phyloP scores from a whole-genome alignment of 768 basidiomycete genomes.

The Chlorophyllum brunneum region DNA sequence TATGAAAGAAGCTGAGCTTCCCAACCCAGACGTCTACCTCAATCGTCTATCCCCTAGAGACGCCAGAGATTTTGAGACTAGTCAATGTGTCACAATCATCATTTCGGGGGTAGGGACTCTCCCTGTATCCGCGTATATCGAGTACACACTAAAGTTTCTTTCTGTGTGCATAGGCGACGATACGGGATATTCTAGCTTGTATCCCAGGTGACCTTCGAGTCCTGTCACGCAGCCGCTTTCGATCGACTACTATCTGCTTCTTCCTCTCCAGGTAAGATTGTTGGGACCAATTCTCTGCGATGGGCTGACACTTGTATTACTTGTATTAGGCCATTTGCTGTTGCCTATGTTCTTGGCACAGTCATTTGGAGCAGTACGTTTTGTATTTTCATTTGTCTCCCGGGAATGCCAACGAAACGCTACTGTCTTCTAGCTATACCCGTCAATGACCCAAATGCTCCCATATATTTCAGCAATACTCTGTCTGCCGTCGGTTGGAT shows the following conservation, averaged over 20 bases:
- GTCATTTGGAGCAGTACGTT: neutral
- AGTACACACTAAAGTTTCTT: neutral
- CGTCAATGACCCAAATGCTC: neutral
- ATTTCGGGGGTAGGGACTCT: neutral
- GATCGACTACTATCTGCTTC: neutral
- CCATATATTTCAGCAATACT: neutral
- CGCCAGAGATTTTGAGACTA: neutral
- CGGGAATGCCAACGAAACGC: neutral
- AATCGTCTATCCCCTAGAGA: neutral
- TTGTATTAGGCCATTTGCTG: neutral
- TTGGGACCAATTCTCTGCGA: neutral
- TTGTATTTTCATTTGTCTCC: neutral
- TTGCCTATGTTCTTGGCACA: neutral
- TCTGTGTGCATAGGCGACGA: neutral
- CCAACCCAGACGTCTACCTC: too few species aligned
- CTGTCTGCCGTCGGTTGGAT: neutral
- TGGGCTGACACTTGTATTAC: neutral
- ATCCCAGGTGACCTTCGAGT: neutral
- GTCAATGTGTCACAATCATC: neutral
- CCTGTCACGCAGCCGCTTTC: neutral
- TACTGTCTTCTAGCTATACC: neutral
- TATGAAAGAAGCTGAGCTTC: too few species aligned
- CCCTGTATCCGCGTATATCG: neutral
- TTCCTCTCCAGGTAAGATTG: neutral
- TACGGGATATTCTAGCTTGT: neutral